Evolutionary conservation across 2,329 filamentous ascomycete genomes (phyloP).

Genomic region (Scolecobasidium constrictum): DNA sequence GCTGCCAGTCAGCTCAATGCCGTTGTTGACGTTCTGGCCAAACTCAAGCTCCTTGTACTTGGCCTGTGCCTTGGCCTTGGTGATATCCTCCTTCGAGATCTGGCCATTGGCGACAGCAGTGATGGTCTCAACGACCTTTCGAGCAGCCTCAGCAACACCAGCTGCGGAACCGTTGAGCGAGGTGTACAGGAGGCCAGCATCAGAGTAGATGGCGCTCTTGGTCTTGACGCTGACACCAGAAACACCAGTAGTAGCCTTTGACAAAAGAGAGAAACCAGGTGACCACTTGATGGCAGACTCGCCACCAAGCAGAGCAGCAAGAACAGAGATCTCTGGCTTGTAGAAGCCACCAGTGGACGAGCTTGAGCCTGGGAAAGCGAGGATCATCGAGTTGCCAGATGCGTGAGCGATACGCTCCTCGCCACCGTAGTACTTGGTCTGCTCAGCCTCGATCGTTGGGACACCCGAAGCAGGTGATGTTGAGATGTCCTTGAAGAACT

Average conservation of each 20-base stretch:
- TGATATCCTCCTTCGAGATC: slow-evolving; percentile 72
- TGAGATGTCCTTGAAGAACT: slow-evolving; percentile 75
- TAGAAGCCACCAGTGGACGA: slow-evolving; percentile 59
- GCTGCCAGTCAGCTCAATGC: slow-evolving; percentile 73
- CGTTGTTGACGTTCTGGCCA: slow-evolving; percentile 65
- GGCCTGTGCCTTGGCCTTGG: slow-evolving; percentile 84
- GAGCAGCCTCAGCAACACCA: slow-evolving; percentile 62
- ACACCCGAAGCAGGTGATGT: slow-evolving; percentile 37
- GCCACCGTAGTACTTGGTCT: slow-evolving; percentile 85
- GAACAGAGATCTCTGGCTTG: slow-evolving; percentile 83
- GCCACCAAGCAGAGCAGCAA: slow-evolving; percentile 81
- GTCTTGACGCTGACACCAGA: slow-evolving; percentile 60
- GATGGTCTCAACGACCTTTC: slow-evolving; percentile 68
- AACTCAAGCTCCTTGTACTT: slow-evolving; percentile 86
- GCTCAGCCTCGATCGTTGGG: slow-evolving; percentile 45
- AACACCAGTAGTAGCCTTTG: slow-evolving; percentile 61
- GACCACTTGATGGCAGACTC: slow-evolving; percentile 93
- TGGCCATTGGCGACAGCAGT: slow-evolving; percentile 69
- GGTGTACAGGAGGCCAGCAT: slow-evolving; percentile 81
- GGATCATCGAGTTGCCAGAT: slow-evolving; percentile 70
- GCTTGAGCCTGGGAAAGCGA: slow-evolving; percentile 87
- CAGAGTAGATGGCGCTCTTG: slow-evolving; percentile 77
- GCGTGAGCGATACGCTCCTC: slow-evolving; percentile 79
- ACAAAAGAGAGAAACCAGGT: slow-evolving; percentile 79
- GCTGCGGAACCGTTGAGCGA: slow-evolving; percentile 65